phyloP scores from a whole-genome alignment of 2,329 filamentous ascomycete genomes.

The Cladorrhinum sp. region DNA sequence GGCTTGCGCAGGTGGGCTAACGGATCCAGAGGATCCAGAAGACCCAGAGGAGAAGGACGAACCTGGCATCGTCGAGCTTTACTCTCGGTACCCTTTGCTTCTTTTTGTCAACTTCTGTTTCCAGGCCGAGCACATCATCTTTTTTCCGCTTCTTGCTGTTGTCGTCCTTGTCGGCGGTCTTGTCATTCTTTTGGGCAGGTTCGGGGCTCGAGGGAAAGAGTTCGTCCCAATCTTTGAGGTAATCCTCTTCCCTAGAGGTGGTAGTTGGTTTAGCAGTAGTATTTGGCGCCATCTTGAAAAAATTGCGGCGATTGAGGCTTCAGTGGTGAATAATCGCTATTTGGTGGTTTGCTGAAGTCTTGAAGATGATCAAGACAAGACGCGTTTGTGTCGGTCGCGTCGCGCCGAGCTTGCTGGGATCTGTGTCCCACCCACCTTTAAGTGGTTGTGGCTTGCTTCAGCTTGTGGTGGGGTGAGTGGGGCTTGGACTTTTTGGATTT shows the following conservation, averaged over 20 bases:
- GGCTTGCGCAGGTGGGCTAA: no score
- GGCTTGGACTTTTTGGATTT: conserved; percentile 6
- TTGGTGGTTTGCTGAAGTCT: background rate
- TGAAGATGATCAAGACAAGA: background rate
- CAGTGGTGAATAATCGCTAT: background rate
- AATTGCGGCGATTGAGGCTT: background rate
- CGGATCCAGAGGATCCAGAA: no score
- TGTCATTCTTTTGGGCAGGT: conserved; percentile 22
- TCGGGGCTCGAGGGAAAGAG: conserved; percentile 49
- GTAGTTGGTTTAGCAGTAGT: conserved; percentile 38
- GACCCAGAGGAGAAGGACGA: no score
- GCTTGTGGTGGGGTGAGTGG: background rate
- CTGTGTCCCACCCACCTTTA: conserved; percentile 4
- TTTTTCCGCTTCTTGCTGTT: conserved; percentile 5
- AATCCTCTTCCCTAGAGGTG: conserved; percentile 68
- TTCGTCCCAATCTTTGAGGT: conserved; percentile 59
- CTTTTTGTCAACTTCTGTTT: conserved; percentile 80
- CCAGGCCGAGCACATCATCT: conserved; percentile 64
- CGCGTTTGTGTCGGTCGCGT: conserved; percentile 13
- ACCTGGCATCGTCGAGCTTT: conserved; percentile 86
- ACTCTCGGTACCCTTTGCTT: conserved; percentile 68
- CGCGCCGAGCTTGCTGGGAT: conserved; percentile 12
- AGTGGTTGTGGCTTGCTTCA: conserved; percentile 19
- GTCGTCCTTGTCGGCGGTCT: conserved; percentile 40
- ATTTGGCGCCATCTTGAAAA: conserved; percentile 30